phyloP scores from a whole-genome alignment of 2,329 filamentous ascomycete species.

The Apiospora arundinis region DNA sequence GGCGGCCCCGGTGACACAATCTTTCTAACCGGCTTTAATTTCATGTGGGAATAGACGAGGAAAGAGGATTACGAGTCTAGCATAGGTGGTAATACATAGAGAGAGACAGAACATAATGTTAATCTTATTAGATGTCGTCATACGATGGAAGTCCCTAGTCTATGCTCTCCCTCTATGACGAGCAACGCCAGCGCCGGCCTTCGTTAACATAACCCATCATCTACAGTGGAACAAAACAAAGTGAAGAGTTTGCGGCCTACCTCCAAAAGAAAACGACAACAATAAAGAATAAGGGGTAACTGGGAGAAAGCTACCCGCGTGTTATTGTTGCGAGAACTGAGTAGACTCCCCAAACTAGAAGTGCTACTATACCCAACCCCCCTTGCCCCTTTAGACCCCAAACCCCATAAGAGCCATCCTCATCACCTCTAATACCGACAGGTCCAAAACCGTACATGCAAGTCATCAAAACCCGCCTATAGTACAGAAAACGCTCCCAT shows the following conservation, averaged over 20 bases:
- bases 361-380: background rate
- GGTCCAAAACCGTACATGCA: background rate
- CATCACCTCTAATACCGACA: background rate
- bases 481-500: background rate
- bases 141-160: background rate
- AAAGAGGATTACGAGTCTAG: background rate
- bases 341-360: background rate
- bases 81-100: background rate
- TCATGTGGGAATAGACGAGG: background rate
- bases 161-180: background rate
- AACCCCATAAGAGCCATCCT: background rate
- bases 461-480: constrained; percentile 11
- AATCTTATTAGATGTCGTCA: constrained; percentile 5
- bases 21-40: no score
- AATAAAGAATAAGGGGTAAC: background rate
- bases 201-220: constrained; percentile 10
- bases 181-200: background rate
- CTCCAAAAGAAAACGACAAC: background rate
- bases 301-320: no score
- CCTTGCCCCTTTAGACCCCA: background rate
- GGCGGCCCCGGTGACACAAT: no score
- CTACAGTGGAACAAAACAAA: background rate
- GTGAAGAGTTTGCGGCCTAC: background rate
- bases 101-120: constrained; percentile 4
- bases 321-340: background rate